Evolutionary conservation across 1,284 basidiomycete genomes (phyloP).

Genomic region (Sutorius eximius): DNA sequence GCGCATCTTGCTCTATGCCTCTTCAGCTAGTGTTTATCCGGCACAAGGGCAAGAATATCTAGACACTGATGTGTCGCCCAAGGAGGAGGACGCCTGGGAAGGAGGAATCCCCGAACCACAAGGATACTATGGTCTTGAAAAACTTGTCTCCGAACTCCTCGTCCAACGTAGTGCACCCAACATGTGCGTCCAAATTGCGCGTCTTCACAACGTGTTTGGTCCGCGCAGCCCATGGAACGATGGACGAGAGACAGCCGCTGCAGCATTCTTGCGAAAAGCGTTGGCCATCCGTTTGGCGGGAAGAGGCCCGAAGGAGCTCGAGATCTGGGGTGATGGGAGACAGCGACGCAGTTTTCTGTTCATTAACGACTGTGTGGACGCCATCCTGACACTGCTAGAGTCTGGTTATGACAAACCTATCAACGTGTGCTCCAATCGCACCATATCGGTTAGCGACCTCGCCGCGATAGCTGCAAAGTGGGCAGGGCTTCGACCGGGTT

Average conservation of each 20-base stretch:
- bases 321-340: conserved; percentile 58
- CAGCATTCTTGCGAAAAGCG: conserved; percentile 57
- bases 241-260: conserved; percentile 60
- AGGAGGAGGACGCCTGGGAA: conserved; percentile 46
- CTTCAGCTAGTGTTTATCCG: conserved; percentile 61
- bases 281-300: conserved; percentile 31
- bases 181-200: conserved; percentile 48
- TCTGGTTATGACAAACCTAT: conserved; percentile 40
- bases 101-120: conserved; percentile 44
- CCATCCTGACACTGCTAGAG: conserved; percentile 43
- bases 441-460: conserved; percentile 46
- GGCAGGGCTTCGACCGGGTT: conserved; percentile 33
- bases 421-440: conserved; percentile 54
- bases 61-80: conserved; percentile 42
- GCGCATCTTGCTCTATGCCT: conserved; percentile 51
- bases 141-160: conserved; percentile 51
- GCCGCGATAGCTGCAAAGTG: conserved; percentile 41
- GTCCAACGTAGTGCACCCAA: conserved; percentile 34
- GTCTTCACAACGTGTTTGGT: conserved; percentile 62
- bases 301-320: conserved; percentile 31
- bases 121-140: conserved; percentile 60
- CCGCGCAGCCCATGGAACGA: conserved; percentile 52
- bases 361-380: conserved; percentile 54
- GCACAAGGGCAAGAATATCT: conserved; percentile 40
- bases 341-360: conserved; percentile 58